Conservation (phyloP, 164 flowering plant genomes). For the Nelumbo lutea region DNA sequence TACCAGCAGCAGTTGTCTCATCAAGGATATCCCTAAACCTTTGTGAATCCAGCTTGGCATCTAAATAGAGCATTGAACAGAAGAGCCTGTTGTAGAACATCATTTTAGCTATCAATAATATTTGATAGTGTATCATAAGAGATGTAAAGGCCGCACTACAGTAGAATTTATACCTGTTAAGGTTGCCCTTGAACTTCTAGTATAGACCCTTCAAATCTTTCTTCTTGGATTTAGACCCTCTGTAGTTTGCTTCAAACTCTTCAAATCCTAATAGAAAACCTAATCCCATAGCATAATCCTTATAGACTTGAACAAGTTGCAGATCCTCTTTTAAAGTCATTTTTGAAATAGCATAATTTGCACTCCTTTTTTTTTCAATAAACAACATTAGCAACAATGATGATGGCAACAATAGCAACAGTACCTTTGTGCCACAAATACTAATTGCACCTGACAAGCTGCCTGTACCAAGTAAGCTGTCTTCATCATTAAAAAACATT, state of each 20-base stretch:
- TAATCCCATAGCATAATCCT: too few relatives aligned
- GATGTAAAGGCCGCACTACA: not conserved
- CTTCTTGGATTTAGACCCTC: conserved; percentile 89
- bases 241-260: conserved; percentile 89
- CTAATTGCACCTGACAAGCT: conserved; percentile 72
- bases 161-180: conserved; percentile 53
- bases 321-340: not conserved
- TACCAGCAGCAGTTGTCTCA: conserved; percentile 80
- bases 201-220: conserved; percentile 78
- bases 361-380: not conserved
- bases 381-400: not conserved
- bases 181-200: conserved; percentile 74
- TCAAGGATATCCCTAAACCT: conserved; percentile 91
- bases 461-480: conserved; percentile 76
- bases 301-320: too few relatives aligned
- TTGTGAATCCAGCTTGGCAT: conserved; percentile 88
- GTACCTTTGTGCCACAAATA: conserved; percentile 65
- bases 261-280: conserved; percentile 26
- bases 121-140: not conserved
- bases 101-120: conserved; percentile 1
- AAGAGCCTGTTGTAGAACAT: conserved; percentile 58
- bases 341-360: not conserved
- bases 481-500: conserved; percentile 72
- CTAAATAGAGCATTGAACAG: conserved; percentile 94
- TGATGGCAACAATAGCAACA: not conserved